Evolutionary conservation across 164 flowering plant species (phyloP).

Genomic region (Euptelea pleiosperma): DNA sequence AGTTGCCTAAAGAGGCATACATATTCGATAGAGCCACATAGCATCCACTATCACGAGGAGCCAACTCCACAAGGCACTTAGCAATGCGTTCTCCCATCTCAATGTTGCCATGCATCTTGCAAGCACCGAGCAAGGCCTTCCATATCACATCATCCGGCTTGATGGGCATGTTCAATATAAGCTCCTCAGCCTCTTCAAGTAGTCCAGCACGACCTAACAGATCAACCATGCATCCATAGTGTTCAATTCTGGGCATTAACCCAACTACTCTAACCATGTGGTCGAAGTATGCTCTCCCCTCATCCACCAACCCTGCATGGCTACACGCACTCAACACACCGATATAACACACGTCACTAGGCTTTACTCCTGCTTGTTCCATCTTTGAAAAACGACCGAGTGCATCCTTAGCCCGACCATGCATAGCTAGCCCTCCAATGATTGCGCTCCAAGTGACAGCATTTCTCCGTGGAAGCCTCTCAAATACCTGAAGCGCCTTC

Average conservation of each 20-base stretch:
- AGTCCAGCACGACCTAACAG: slow-evolving; percentile 61
- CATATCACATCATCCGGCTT: slow-evolving; percentile 54
- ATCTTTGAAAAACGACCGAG: slow-evolving; percentile 35
- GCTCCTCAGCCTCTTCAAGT: slow-evolving; percentile 51
- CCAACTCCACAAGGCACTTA: slow-evolving; percentile 34
- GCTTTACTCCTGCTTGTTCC: slow-evolving; percentile 36
- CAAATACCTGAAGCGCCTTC: slow-evolving; percentile 50
- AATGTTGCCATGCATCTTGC: slow-evolving; percentile 48
- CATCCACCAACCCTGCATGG: slow-evolving; percentile 56
- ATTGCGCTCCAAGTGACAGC: slow-evolving; percentile 52
- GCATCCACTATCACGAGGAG: slow-evolving; percentile 50
- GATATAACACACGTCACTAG: slow-evolving; percentile 46
- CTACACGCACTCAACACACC: slow-evolving; percentile 53
- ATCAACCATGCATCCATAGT: slow-evolving; percentile 71
- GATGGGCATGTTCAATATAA: slow-evolving; percentile 45
- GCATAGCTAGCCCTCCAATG: slow-evolving; percentile 54
- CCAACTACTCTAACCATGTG: slow-evolving; percentile 41
- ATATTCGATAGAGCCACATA: slow-evolving; percentile 63
- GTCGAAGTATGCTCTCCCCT: slow-evolving; percentile 38
- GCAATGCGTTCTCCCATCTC: slow-evolving; percentile 49
- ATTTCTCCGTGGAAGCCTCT: slow-evolving; percentile 31
- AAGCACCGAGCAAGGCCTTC: slow-evolving; percentile 61
- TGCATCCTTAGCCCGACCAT: slow-evolving; percentile 51
- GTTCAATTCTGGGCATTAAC: slow-evolving; percentile 50
- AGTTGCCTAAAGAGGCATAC: slow-evolving; percentile 46